A percentile compares a stretch with the other conserved stretches of the same genome.
These are phyloP conservation scores for Yamadazyma atlantica DNA, from an alignment of 1,139 yeast genomes.

Conservation along the genomic window DNA sequence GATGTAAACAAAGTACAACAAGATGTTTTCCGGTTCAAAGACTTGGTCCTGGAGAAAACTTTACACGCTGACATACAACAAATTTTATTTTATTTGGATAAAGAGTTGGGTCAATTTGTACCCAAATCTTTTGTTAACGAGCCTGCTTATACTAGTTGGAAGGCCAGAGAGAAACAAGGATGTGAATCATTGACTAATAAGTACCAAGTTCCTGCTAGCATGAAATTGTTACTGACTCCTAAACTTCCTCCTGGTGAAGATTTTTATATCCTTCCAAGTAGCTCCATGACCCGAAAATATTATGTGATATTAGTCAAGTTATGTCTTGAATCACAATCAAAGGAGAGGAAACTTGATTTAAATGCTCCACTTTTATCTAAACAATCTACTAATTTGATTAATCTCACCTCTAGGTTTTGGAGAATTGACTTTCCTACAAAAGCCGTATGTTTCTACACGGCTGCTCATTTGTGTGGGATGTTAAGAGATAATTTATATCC, in stretches of 20 bases:
- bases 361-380: conserved; percentile 35
- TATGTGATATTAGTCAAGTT: conserved; percentile 27
- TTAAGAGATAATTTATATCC: conserved; percentile 31
- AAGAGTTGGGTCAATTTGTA: conserved; percentile 40
- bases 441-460: conserved; percentile 53
- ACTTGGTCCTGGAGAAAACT: conserved; percentile 41
- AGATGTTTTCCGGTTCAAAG: conserved; percentile 45
- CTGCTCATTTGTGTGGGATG: conserved; percentile 45
- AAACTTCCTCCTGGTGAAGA: conserved; percentile 33
- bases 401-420: conserved; percentile 58
- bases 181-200: conserved; percentile 39
- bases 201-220: conserved; percentile 38
- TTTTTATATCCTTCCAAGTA: conserved; percentile 43
- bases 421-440: conserved; percentile 54
- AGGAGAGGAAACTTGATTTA: conserved; percentile 6
- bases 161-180: conserved; percentile 38
- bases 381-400: conserved; percentile 41
- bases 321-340: conserved; percentile 26
- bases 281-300: conserved; percentile 28
- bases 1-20: conserved; percentile 46
- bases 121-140: conserved; percentile 42
- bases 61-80: conserved; percentile 47
- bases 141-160: conserved; percentile 53
- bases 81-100: conserved; percentile 36
- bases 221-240: conserved; percentile 31